Conservation (phyloP, 2,329 filamentous ascomycete genomes). For the Arthrobotrys sinensis region DNA sequence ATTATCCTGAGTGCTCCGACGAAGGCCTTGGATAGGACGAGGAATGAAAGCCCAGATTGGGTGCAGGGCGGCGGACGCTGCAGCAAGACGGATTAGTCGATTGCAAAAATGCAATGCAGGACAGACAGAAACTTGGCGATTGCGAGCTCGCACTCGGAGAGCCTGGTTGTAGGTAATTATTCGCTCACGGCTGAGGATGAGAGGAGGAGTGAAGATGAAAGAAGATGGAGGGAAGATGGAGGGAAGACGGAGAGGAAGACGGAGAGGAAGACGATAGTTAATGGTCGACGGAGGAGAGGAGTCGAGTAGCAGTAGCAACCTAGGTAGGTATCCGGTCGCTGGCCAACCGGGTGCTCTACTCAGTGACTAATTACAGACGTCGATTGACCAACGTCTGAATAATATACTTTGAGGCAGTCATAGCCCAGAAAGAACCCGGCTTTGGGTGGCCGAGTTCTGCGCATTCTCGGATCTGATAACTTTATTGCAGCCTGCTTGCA, state of each 20-base stretch:
- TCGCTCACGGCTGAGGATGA: constrained; percentile 8
- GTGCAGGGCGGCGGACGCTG: constrained; percentile 23
- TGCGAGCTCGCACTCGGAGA: constrained; percentile 18
- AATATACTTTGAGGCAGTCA: neutral
- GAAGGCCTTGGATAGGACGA: constrained; percentile 29
- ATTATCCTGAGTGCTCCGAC: constrained; percentile 31
- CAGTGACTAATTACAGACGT: constrained; percentile 15
- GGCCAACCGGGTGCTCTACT: neutral
- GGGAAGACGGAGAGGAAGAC: neutral
- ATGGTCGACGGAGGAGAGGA: neutral
- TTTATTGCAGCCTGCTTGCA: constrained; percentile 48
- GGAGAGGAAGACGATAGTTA: neutral
- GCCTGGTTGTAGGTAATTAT: constrained; percentile 9
- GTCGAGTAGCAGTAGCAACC: neutral
- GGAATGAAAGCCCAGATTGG: constrained; percentile 23
- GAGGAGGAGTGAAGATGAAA: neutral
- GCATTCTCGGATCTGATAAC: constrained; percentile 57
- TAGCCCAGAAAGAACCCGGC: constrained; percentile 7
- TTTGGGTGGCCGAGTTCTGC: constrained; percentile 24
- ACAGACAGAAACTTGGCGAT: constrained; percentile 23
- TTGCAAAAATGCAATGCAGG: constrained; percentile 19
- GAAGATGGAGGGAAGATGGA: neutral
- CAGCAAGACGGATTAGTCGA: constrained; percentile 23
- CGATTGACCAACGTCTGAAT: neutral
- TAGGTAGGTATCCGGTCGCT: neutral